Percentiles rank a stretch among this genome's conserved stretches.
Evolutionary conservation across 805 yeast genomes (phyloP).

Genomic region (Saccharomycopsis sp.): DNA sequence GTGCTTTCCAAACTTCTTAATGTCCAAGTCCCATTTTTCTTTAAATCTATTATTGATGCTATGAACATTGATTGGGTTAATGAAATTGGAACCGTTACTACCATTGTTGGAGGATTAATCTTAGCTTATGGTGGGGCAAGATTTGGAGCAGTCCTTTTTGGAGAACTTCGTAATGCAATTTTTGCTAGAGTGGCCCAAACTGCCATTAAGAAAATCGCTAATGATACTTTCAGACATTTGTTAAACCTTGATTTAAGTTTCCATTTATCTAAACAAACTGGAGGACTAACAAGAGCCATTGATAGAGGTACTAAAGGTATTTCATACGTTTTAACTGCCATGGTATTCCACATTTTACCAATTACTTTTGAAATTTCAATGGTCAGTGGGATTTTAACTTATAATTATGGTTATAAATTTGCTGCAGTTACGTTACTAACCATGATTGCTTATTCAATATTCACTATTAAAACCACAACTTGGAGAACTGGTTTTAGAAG

Average conservation of each 20-base stretch:
- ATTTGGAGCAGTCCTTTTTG: constrained; percentile 88
- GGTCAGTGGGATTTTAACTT: constrained; percentile 88
- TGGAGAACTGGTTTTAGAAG: constrained; percentile 94
- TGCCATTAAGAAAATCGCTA: constrained; percentile 85
- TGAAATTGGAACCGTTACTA: constrained; percentile 51
- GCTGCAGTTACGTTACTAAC: constrained; percentile 84
- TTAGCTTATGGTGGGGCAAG: constrained; percentile 90
- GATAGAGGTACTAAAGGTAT: constrained; percentile 98
- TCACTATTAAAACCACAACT: constrained; percentile 86
- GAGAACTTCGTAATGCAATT: constrained; percentile 89
- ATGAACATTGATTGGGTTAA: constrained; percentile 86
- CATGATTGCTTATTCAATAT: constrained; percentile 78
- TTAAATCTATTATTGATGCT: constrained; percentile 77
- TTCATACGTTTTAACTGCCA: constrained; percentile 81
- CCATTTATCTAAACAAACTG: constrained; percentile 88
- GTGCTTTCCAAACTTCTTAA: constrained; percentile 77
- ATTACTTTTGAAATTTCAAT: constrained; percentile 84
- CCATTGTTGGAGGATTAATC: constrained; percentile 56
- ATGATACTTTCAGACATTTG: constrained; percentile 76
- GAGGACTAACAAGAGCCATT: constrained; percentile 91
- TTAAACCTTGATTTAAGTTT: constrained; percentile 78
- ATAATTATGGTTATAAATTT: constrained; percentile 80
- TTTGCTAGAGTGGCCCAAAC: constrained; percentile 93
- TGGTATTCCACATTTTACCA: constrained; percentile 97
- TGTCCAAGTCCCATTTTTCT: constrained; percentile 93